Evolutionary conservation across 148 eudicot genomes (phyloP).

Genomic region (Camellia japonica): DNA sequence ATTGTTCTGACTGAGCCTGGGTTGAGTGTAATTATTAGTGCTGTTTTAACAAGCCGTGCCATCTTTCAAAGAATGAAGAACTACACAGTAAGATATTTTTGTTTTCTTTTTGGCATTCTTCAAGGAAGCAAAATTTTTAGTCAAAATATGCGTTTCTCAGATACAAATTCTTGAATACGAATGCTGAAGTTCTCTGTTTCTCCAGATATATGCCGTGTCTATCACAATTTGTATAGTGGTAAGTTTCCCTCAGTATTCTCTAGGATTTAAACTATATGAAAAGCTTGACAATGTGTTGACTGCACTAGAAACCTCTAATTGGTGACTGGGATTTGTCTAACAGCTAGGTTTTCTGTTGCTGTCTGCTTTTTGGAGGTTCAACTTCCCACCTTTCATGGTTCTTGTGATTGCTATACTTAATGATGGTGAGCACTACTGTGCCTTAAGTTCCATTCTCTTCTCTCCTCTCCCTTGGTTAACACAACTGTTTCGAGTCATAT

Average conservation of each 20-base stretch:
- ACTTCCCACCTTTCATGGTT: slow-evolving; percentile 87
- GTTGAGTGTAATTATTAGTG: slow-evolving; percentile 81
- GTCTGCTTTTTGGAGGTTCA: slow-evolving; percentile 58
- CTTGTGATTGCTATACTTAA: slow-evolving; percentile 81
- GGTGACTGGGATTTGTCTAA: neutral
- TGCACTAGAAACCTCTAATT: neutral
- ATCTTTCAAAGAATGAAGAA: slow-evolving; percentile 92
- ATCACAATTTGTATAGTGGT: slow-evolving; percentile 95
- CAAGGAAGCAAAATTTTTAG: neutral
- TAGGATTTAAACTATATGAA: neutral
- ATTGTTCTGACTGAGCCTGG: slow-evolving; percentile 88
- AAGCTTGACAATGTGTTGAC: neutral
- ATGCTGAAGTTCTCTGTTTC: slow-evolving; percentile 13
- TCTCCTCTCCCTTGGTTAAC: neutral
- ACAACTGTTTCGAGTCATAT: neutral
- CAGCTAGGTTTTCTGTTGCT: slow-evolving; percentile 86
- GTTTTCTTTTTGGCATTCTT: neutral
- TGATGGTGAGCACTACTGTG: slow-evolving; percentile 46
- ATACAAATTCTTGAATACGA: neutral
- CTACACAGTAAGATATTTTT: slow-evolving; percentile 51
- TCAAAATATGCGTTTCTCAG: neutral
- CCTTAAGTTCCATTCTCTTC: neutral
- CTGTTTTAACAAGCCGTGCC: slow-evolving; percentile 85
- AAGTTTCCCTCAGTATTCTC: slow-evolving; percentile 14
- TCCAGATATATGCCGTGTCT: slow-evolving; percentile 91